Percentiles rank a stretch among this genome's conserved stretches.
phyloP scores from a whole-genome alignment of 306 rosid species.

The Pyrus pyrifolia region DNA sequence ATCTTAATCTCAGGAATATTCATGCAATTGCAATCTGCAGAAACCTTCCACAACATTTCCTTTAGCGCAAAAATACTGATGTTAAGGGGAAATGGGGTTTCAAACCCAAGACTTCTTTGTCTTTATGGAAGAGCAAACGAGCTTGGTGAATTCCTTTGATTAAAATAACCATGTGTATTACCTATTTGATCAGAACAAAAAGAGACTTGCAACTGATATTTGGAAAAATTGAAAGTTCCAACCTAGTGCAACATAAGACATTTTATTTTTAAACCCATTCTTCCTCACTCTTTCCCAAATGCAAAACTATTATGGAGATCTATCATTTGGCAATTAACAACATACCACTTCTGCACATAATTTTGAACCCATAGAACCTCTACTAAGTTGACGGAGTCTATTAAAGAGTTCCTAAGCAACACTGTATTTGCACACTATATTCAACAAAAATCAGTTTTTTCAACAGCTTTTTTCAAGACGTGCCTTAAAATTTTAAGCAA shows the following conservation, averaged over 20 bases:
- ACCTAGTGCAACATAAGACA: neutral
- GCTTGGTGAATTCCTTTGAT: neutral
- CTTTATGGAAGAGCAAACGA: neutral
- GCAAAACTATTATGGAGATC: neutral
- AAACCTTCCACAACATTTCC: neutral
- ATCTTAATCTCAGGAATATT: neutral
- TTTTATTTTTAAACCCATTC: neutral
- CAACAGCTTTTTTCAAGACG: neutral
- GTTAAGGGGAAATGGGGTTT: neutral
- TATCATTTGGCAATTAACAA: neutral
- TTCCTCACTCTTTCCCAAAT: neutral
- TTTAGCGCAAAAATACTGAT: neutral
- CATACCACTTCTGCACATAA: neutral
- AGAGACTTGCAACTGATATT: neutral
- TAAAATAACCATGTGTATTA: neutral
- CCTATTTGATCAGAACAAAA: neutral
- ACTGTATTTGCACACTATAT: too few relatives aligned
- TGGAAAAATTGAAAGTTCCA: neutral
- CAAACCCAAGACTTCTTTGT: neutral
- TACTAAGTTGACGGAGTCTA: neutral
- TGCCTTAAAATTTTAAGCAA: neutral
- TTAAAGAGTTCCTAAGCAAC: too few relatives aligned
- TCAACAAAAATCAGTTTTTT: neutral
- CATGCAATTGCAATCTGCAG: neutral
- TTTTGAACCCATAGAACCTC: neutral